These are phyloP conservation scores for Tuber brumale DNA, from an alignment of 495 filamentous ascomycete species.

Conservation along the genomic window DNA sequence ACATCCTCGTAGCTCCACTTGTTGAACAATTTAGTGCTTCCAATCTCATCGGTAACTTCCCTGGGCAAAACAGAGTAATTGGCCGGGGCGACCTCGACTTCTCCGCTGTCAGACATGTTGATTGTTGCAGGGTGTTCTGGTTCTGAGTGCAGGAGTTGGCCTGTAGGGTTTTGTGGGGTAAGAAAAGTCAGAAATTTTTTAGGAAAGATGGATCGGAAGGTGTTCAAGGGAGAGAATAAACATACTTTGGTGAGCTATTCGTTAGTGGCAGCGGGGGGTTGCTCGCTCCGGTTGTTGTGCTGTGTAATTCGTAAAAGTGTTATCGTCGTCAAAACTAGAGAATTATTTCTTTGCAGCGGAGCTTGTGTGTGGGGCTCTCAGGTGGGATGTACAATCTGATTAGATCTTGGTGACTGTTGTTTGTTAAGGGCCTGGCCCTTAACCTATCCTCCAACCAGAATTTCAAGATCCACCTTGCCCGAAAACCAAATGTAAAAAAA, in stretches of 20 bases:
- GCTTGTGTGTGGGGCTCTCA: conserved; percentile 6
- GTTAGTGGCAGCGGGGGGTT: conserved; percentile 25
- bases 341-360: conserved; percentile 6
- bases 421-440: conserved; percentile 18
- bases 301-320: conserved; percentile 11
- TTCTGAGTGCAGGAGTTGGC: not conserved
- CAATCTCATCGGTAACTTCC: conserved; percentile 84
- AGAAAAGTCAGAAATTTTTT: not conserved
- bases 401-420: conserved; percentile 25
- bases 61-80: conserved; percentile 81
- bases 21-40: conserved; percentile 95
- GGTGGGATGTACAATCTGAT: conserved; percentile 18
- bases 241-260: not conserved
- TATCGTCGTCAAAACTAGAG: conserved; percentile 12
- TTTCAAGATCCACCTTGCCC: not conserved
- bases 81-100: conserved; percentile 81
- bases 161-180: not conserved
- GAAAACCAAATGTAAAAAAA: not conserved
- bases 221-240: not conserved
- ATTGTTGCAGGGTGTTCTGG: conserved; percentile 30
- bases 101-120: conserved; percentile 93
- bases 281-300: conserved; percentile 31
- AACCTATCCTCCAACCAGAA: conserved; percentile 24
- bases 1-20: conserved; percentile 98
- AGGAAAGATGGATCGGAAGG: not conserved